Evolutionary conservation across 352 stramenopile species (phyloP), one percentile per base, ranked within the genome.

Genomic region (Blastocystis sp.): DNA sequence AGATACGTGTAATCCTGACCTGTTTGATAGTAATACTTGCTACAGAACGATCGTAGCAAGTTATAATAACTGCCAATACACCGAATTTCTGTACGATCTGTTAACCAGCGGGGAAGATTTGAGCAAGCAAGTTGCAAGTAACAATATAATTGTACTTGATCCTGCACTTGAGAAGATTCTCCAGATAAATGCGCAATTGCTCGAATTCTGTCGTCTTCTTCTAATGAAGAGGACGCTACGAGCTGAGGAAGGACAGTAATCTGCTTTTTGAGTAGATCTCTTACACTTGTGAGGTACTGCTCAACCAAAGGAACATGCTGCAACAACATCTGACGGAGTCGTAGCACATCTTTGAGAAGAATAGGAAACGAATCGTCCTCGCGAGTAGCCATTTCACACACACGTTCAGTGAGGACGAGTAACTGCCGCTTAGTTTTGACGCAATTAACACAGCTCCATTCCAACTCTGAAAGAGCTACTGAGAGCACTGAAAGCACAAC

Each of bases 301-400:
- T 24, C 41, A 30, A 85, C 9, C 30, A 68, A 24, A 3, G 47
- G 26, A 9, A 18, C 18, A 24, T 43, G 30, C 20, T 50, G 16
- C 16, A 85, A 55, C 1, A 85, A 6, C 5, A 69, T n/a, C 20
- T 9, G 13, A 26, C 73, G 73, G 2, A 85, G 73, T 20, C 2
- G n/a, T 20, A 85, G n/a, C 39, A 85, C 3, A 7, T 11, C 20
- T 18, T 65, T 50, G 7, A 85, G 53, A n/a, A 85, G 73, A n/a
- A 30, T 30, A 30, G 73, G 73, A 34, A 85, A 85, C 26, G 73
- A 68, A 45, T 85, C 73, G 56, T 85, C 73, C 16, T 85, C 11
- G 20, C 73, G 30, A 6, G 73, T 85, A 6, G 73, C 73, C 73
- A 85, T 85, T 16, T 85, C 43, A 24, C 41, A 66, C 16, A 24